These are phyloP conservation scores for Eutrema heterophyllum DNA, from an alignment of 345 rosid species.

Conservation along the genomic window DNA sequence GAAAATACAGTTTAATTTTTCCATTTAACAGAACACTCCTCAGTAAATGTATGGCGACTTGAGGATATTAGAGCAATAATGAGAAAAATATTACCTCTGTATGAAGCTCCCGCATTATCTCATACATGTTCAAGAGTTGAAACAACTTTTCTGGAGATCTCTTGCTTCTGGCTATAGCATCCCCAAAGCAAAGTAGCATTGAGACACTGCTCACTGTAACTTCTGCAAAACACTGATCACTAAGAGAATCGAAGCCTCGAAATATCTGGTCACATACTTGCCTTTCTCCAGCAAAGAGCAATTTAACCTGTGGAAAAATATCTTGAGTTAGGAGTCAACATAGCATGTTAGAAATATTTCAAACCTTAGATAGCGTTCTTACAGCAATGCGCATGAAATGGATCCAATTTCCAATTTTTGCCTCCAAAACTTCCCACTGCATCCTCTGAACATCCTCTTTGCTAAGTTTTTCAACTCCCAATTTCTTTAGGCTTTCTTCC, in stretches of 20 bases:
- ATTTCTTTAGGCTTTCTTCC: constrained; percentile 82
- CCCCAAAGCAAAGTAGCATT: constrained; percentile 97
- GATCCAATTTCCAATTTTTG: constrained; percentile 97
- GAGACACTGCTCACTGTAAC: constrained; percentile 77
- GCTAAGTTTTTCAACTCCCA: constrained; percentile 95
- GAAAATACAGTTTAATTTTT: not conserved
- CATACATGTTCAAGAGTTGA: constrained; percentile 97
- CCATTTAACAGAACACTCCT: not conserved
- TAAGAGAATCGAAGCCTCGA: constrained; percentile 75
- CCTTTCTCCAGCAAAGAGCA: constrained; percentile 90
- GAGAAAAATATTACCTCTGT: constrained; percentile 61
- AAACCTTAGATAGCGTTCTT: constrained; percentile 30
- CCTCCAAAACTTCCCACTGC: constrained; percentile 99
- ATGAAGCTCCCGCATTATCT: constrained; percentile 95
- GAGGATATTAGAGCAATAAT: not conserved
- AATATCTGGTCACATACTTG: constrained; percentile 92
- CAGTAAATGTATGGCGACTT: constrained; percentile 4
- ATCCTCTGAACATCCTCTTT: constrained; percentile 97
- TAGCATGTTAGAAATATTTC: not conserved
- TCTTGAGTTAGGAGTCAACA: constrained; percentile 6
- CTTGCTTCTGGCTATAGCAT: constrained; percentile 96
- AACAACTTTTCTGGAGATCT: constrained; percentile 96
- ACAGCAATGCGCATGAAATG: constrained; percentile 99
- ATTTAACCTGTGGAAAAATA: constrained; percentile 61
- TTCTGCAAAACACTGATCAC: constrained; percentile 92